Percentiles rank a stretch among this genome's conserved stretches.
phyloP scores from a whole-genome alignment of 495 filamentous ascomycete species.

The Glarea lozoyensis region DNA sequence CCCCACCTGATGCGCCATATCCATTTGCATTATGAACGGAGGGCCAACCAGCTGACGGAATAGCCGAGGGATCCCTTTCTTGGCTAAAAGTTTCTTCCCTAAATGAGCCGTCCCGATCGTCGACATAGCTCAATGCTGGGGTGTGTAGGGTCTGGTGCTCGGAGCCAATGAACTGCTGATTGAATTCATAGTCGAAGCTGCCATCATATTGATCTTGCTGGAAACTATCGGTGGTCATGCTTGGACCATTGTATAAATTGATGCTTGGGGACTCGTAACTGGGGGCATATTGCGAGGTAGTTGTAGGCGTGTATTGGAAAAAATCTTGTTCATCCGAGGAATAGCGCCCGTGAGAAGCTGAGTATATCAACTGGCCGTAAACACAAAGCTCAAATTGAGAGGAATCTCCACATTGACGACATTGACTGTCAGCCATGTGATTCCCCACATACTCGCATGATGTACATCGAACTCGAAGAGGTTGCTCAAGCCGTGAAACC shows the following conservation, averaged over 20 bases:
- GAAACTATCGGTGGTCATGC: conserved; percentile 6
- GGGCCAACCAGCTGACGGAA: too few relatives aligned
- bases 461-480: conserved; percentile 11
- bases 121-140: too few relatives aligned
- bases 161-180: too few relatives aligned
- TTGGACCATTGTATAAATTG: background rate
- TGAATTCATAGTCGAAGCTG: conserved; percentile 7
- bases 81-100: too few relatives aligned
- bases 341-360: conserved; percentile 2
- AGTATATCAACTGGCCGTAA: conserved; percentile 16
- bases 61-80: too few relatives aligned
- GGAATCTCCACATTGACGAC: conserved; percentile 4
- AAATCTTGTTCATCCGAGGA: conserved; percentile 9
- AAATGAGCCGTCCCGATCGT: too few relatives aligned
- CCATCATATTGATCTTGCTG: background rate
- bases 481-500: conserved; percentile 14
- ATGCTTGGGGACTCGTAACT: background rate
- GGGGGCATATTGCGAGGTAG: background rate
- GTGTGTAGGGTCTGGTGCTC: too few relatives aligned
- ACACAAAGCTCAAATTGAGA: conserved; percentile 15
- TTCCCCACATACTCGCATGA: conserved; percentile 9
- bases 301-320: background rate
- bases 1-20: too few relatives aligned
- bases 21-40: too few relatives aligned
- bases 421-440: background rate